These are phyloP conservation scores for Cercophora samala DNA, from an alignment of 495 filamentous ascomycete genomes.

Conservation along the genomic window DNA sequence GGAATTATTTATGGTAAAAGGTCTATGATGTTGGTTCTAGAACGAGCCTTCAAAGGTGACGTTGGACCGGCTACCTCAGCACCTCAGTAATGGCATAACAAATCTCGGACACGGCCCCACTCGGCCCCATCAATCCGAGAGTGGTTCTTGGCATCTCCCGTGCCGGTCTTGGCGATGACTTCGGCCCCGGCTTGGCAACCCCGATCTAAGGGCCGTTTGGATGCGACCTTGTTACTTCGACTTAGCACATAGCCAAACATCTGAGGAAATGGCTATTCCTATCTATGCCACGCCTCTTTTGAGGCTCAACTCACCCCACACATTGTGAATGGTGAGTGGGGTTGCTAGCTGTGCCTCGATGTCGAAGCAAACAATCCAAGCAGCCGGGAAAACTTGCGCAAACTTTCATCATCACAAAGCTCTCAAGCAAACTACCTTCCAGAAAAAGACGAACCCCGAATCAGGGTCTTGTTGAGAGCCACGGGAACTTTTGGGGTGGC, in stretches of 20 bases:
- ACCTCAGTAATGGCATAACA: too few relatives aligned
- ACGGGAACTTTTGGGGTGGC: background rate
- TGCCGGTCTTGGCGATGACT: background rate
- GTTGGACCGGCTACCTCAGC: too few relatives aligned
- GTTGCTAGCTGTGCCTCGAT: background rate
- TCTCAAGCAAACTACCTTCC: background rate
- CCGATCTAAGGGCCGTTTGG: background rate
- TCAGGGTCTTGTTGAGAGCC: background rate
- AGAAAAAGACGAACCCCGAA: background rate
- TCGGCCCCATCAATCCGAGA: background rate
- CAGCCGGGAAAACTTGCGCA: background rate
- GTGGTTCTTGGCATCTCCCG: background rate
- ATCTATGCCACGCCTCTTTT: background rate
- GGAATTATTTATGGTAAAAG: too few relatives aligned
- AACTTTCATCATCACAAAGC: background rate
- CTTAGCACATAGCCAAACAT: background rate
- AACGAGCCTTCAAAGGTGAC: too few relatives aligned
- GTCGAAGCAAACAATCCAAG: background rate
- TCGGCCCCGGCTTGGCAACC: background rate
- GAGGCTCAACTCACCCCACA: background rate
- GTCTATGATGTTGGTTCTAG: too few relatives aligned
- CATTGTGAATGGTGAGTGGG: background rate
- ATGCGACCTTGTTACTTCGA: background rate
- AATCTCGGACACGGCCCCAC: background rate
- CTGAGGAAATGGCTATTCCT: background rate